Conservation (phyloP, 441 rosid genomes). For the Pelargonium myrrhifolium region DNA sequence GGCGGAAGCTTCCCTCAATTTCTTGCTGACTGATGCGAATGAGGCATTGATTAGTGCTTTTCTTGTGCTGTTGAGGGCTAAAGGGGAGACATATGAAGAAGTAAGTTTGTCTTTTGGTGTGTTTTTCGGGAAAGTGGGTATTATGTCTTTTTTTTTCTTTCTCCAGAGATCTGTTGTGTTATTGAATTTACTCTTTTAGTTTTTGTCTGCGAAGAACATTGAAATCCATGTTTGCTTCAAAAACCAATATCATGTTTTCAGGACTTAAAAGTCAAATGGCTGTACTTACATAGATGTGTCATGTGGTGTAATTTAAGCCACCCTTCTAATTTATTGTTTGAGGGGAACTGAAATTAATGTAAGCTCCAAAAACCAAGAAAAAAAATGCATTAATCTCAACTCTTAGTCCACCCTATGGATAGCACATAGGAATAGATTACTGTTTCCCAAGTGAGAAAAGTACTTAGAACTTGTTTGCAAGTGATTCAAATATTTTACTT, state of each 20-base stretch:
- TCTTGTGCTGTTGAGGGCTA: conserved; percentile 76
- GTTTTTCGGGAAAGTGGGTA: background rate
- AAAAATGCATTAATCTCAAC: background rate
- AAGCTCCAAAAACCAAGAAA: background rate
- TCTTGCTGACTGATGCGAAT: conserved; percentile 43
- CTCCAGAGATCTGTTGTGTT: background rate
- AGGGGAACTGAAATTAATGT: background rate
- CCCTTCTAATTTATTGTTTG: background rate
- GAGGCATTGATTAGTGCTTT: conserved; percentile 81
- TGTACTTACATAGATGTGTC: background rate
- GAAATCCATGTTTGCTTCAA: background rate
- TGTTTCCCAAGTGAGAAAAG: too few relatives aligned
- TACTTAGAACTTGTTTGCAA: too few relatives aligned
- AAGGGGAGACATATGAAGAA: conserved; percentile 92
- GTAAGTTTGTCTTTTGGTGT: conserved; percentile 24
- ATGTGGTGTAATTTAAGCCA: background rate
- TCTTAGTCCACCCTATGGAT: too few relatives aligned
- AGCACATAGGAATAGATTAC: too few relatives aligned
- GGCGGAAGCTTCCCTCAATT: conserved; percentile 65
- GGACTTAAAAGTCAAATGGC: too few relatives aligned
- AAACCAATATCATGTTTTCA: background rate
- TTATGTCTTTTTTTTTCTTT: background rate
- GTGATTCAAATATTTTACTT: background rate
- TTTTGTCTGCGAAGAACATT: background rate
- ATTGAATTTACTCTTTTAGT: background rate